Base-by-base conservation (phyloP, 2,329 filamentous ascomycete species). In the Hymenoscyphus scutula region DNA sequence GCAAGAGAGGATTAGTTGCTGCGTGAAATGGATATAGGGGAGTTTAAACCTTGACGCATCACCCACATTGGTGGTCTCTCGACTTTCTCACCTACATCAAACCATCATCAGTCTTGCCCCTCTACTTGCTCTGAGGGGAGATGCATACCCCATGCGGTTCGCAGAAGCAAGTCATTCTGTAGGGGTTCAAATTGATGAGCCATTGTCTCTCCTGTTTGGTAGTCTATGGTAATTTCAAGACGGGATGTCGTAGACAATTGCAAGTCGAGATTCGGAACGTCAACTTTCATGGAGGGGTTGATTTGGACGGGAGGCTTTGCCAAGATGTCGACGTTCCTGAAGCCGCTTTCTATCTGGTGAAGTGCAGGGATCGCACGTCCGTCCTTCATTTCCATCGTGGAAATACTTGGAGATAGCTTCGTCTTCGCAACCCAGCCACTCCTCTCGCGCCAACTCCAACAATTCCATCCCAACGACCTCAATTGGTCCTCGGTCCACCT, bases 31-130 rank as follows among this genome's bases (percentile, higher is more conserved):
- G 23, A 51, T 17, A 57, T 11, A 41, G 29, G 3, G 23, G 45
- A 53, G 5, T 30, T 17, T 56, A 38, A 53, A 94, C 92, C 92
- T 87, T 99, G 95, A 78, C 95, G 90, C 95, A 99, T 99, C 76
- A 99, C 92, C 95, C 95, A 99, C 82, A 96, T 91, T 62, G 95
- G 95, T 65, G 95, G 90, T 68, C 95, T 88, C 78, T 97, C 92
- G 69, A 98, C 91, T 76, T 88, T 88, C 79, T 97, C 84, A 76
- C 94, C 93, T 96, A 73, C 59, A 61, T 62, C 65, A 62, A 64
- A 68, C 72, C 41, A 60, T 41, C 27, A 48, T n/a, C n/a, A n/a
- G n/a, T 48, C 15, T 34, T 62, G 37, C 60, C 48, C 60, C 19
- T 64, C 69, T 65, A 32, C 45, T 60, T 59, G 55, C 58, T 53